These are phyloP conservation scores for Amborella trichopoda DNA, from an alignment of 164 flowering plant species.

Conservation along the genomic window DNA sequence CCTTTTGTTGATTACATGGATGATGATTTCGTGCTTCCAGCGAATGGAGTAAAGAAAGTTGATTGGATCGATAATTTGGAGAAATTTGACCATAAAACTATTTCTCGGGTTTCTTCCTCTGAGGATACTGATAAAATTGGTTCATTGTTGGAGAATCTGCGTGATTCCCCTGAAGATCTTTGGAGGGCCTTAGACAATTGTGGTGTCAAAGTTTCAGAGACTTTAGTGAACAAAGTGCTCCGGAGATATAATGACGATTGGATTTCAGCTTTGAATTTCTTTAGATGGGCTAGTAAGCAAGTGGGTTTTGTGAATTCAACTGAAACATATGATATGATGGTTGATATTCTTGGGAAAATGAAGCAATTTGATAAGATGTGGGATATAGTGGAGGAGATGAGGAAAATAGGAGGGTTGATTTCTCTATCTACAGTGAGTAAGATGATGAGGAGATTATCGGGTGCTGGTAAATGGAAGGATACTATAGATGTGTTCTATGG, in stretches of 20 bases:
- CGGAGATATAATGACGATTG: conserved; percentile 47
- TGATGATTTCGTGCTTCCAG: conserved; percentile 49
- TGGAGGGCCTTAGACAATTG: conserved; percentile 26
- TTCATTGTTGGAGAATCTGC: conserved; percentile 18
- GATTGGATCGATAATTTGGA: conserved; percentile 21
- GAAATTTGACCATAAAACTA: conserved; percentile 5
- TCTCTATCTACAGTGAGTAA: conserved; percentile 36
- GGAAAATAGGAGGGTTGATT: conserved; percentile 19
- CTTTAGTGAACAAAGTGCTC: conserved; percentile 30
- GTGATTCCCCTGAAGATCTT: conserved; percentile 22
- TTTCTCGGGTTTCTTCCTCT: not conserved
- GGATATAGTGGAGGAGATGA: conserved; percentile 49
- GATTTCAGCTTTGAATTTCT: conserved; percentile 43
- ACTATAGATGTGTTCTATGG: conserved; percentile 32
- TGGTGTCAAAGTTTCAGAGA: conserved; percentile 13
- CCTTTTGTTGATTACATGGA: conserved; percentile 10
- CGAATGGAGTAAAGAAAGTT: conserved; percentile 3
- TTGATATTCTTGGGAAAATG: conserved; percentile 48
- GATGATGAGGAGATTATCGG: conserved; percentile 44
- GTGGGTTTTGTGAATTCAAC: conserved; percentile 23
- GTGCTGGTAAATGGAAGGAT: conserved; percentile 29
- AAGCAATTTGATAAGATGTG: conserved; percentile 44
- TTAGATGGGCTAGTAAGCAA: conserved; percentile 45
- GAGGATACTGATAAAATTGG: conserved; percentile 25
- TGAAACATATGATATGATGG: conserved; percentile 29